These are phyloP conservation scores for Puccinia coronata DNA, from an alignment of 1,284 basidiomycete species.

Conservation along the genomic window DNA sequence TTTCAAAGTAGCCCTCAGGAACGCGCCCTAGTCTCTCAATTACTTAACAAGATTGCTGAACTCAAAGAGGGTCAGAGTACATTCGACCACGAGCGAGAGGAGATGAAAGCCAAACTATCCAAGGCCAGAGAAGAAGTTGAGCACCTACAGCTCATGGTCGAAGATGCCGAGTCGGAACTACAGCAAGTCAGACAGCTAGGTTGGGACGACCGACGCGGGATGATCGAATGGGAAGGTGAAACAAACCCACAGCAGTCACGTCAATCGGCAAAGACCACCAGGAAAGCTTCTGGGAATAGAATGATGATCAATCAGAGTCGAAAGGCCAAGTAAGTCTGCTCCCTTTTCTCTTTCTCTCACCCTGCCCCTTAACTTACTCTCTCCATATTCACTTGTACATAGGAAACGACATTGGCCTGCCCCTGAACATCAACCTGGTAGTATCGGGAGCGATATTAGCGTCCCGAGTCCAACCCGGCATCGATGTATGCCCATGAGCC, in stretches of 20 bases:
- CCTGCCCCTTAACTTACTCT: neutral
- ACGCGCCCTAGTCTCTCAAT: conserved; percentile 68
- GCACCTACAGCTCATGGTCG: conserved; percentile 70
- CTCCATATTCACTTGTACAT: neutral
- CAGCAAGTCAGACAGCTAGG: conserved; percentile 62
- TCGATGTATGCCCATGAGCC: neutral
- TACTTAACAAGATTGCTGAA: conserved; percentile 75
- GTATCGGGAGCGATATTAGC: conserved; percentile 10
- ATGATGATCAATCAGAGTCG: conserved; percentile 44
- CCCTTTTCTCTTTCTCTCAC: neutral
- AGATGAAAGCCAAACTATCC: conserved; percentile 67
- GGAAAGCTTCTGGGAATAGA: conserved; percentile 42
- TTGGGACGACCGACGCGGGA: conserved; percentile 40
- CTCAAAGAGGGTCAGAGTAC: conserved; percentile 72
- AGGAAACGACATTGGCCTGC: conserved; percentile 48
- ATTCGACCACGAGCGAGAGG: conserved; percentile 69
- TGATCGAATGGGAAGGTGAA: conserved; percentile 41
- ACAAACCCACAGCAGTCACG: neutral
- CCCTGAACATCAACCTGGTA: conserved; percentile 32
- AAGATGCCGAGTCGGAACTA: conserved; percentile 66
- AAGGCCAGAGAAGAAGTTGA: conserved; percentile 71
- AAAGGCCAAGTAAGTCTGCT: conserved; percentile 31
- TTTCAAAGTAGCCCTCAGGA: conserved; percentile 56
- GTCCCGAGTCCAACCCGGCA: neutral
- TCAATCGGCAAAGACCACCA: neutral